Conservation (phyloP, 1,284 basidiomycete species). For the Malassezia slooffiae region DNA sequence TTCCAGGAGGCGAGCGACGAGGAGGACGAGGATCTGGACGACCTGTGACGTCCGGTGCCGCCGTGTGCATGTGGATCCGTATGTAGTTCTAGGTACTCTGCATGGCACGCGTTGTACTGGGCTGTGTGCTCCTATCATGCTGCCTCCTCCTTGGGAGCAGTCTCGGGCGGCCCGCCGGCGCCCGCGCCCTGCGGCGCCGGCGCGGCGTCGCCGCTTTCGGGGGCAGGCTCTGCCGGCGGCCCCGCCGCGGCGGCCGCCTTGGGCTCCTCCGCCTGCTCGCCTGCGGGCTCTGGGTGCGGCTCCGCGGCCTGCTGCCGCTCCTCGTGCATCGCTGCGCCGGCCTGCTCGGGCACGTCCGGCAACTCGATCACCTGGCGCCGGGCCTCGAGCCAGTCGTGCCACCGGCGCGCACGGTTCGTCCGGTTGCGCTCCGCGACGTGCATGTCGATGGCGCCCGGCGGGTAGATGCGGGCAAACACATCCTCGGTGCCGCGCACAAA, state of each 20-base stretch:
- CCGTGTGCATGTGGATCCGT: too few relatives aligned
- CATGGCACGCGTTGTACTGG: too few relatives aligned
- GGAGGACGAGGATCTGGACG: conserved; percentile 37
- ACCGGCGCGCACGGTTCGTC: conserved; percentile 18
- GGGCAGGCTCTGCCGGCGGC: not conserved
- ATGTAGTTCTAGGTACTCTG: too few relatives aligned
- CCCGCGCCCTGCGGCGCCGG: not conserved
- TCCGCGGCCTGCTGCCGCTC: not conserved
- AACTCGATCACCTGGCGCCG: conserved; percentile 28
- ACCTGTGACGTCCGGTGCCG: too few relatives aligned
- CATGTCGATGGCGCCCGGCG: conserved; percentile 14
- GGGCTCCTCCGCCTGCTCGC: not conserved
- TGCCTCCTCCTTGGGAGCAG: not conserved
- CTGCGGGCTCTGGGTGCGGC: not conserved
- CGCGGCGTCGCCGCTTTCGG: not conserved
- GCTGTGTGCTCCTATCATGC: too few relatives aligned
- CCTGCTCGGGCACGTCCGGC: too few relatives aligned
- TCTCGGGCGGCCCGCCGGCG: not conserved
- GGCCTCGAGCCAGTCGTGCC: conserved; percentile 27
- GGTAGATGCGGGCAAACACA: conserved; percentile 36
- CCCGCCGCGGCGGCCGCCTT: not conserved
- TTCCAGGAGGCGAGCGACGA: conserved; percentile 46
- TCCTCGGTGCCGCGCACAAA: conserved; percentile 48
- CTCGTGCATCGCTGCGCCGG: not conserved
- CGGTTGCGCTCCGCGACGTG: conserved; percentile 14